Evolutionary conservation across 1,139 yeast genomes (phyloP).

Genomic region (Lodderomyces orthopsilosis): DNA sequence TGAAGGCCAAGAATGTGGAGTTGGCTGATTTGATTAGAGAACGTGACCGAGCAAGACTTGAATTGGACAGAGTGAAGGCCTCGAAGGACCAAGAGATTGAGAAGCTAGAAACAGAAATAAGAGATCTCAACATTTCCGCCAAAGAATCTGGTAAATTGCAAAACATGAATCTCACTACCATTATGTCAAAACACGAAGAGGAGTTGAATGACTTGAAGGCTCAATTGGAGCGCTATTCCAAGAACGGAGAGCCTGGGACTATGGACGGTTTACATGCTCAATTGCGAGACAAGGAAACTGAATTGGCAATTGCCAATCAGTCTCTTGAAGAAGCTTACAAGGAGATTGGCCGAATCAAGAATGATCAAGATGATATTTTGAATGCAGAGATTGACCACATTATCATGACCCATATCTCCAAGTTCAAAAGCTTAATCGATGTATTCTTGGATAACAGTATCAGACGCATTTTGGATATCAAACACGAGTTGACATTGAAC

Average conservation of each 20-base stretch:
- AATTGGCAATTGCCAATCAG: conserved; percentile 75
- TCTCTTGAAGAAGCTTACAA: conserved; percentile 72
- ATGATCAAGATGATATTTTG: conserved; percentile 52
- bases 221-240: conserved; percentile 27
- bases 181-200: conserved; percentile 60
- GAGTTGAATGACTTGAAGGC: conserved; percentile 47
- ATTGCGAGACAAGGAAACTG: conserved; percentile 71
- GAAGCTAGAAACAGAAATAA: conserved; percentile 60
- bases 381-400: conserved; percentile 61
- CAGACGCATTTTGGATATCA: conserved; percentile 68
- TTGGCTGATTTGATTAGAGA: conserved; percentile 87
- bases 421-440: conserved; percentile 62
- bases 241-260: conserved; percentile 20
- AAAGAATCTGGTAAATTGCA: conserved; percentile 66
- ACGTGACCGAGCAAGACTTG: conserved; percentile 85
- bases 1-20: conserved; percentile 83
- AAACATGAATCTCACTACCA: conserved; percentile 60
- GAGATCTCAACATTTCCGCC: conserved; percentile 59
- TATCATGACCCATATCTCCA: conserved; percentile 47
- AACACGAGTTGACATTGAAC: conserved; percentile 63
- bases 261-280: conserved; percentile 38
- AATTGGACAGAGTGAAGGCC: conserved; percentile 70
- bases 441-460: conserved; percentile 69
- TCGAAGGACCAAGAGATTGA: conserved; percentile 68
- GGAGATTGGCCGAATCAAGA: conserved; percentile 56